These are phyloP conservation scores for Echites panduratus DNA, from an alignment of 257 asterid genomes.

Conservation along the genomic window DNA sequence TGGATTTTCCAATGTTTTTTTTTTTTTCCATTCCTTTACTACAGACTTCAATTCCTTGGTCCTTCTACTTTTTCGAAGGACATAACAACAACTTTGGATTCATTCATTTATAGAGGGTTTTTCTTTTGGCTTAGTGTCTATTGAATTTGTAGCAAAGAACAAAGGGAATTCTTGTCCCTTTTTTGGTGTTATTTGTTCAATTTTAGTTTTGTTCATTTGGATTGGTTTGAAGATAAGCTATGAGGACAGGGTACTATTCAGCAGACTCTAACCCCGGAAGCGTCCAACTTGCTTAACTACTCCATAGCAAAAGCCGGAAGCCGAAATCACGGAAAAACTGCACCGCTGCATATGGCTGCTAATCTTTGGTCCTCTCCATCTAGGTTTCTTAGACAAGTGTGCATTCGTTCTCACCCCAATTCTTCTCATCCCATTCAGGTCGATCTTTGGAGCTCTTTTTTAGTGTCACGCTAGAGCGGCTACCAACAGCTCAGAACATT, in stretches of 20 bases:
- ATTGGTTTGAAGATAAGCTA: conserved; percentile 21
- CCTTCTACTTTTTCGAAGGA: background rate
- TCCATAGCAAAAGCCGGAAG: conserved; percentile 80
- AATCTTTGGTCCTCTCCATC: conserved; percentile 74
- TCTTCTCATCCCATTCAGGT: conserved; percentile 93
- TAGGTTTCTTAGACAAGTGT: conserved; percentile 69
- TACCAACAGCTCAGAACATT: conserved; percentile 58
- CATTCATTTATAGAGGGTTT: background rate
- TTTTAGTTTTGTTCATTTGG: background rate
- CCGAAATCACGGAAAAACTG: conserved; percentile 90
- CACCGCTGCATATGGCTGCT: conserved; percentile 96
- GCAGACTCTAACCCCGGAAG: conserved; percentile 87
- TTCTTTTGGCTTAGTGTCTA: background rate
- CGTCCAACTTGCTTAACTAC: conserved; percentile 64
- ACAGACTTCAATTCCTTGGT: background rate
- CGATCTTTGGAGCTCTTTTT: conserved; percentile 87
- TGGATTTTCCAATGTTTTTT: background rate
- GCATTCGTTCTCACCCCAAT: conserved; percentile 90
- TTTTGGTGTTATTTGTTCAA: background rate
- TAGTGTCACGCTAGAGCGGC: conserved; percentile 82
- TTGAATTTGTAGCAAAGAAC: background rate
- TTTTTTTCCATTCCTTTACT: background rate
- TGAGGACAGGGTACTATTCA: conserved; percentile 95
- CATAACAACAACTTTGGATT: background rate
- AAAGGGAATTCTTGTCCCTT: background rate